Percentiles rank a stretch among this genome's conserved stretches.
phyloP scores from a whole-genome alignment of 331 rosid genomes.

The Erythrophleum ivorense region DNA sequence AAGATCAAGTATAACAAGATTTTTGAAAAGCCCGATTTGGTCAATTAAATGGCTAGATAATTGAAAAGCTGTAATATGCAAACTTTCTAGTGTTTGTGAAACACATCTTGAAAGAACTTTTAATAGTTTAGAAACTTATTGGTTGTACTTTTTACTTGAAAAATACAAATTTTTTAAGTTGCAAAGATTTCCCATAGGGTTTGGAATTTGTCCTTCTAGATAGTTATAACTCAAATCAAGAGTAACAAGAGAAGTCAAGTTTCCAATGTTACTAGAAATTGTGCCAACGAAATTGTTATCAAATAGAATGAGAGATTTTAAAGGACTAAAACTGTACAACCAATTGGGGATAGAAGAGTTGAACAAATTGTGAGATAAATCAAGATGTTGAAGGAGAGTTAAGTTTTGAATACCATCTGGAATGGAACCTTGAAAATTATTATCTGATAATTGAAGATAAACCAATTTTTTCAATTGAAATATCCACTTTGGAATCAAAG shows the following conservation, averaged over 20 bases:
- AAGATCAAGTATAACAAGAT: not conserved
- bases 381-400: slow-evolving; percentile 32
- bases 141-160: not conserved
- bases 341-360: slow-evolving; percentile 26
- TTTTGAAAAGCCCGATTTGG: slow-evolving; percentile 26
- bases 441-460: not conserved
- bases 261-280: not conserved
- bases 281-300: not conserved
- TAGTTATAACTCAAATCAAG: not conserved
- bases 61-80: not conserved
- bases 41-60: slow-evolving; percentile 11
- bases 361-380: not conserved
- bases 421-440: not conserved
- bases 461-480: not conserved
- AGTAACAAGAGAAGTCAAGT: slow-evolving; percentile 3
- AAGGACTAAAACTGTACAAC: not conserved
- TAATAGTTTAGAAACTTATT: not conserved
- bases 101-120: slow-evolving; percentile 32
- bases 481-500: slow-evolving; percentile 8
- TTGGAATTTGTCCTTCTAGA: slow-evolving; percentile 6
- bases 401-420: slow-evolving; percentile 32
- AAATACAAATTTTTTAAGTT: not conserved
- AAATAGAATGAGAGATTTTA: not conserved
- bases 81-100: not conserved
- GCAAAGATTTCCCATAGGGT: slow-evolving; percentile 4